Percentiles rank a stretch among this genome's conserved stretches.
phyloP scores from a whole-genome alignment of 2,329 filamentous ascomycete species.

The Cladorrhinum sp. region DNA sequence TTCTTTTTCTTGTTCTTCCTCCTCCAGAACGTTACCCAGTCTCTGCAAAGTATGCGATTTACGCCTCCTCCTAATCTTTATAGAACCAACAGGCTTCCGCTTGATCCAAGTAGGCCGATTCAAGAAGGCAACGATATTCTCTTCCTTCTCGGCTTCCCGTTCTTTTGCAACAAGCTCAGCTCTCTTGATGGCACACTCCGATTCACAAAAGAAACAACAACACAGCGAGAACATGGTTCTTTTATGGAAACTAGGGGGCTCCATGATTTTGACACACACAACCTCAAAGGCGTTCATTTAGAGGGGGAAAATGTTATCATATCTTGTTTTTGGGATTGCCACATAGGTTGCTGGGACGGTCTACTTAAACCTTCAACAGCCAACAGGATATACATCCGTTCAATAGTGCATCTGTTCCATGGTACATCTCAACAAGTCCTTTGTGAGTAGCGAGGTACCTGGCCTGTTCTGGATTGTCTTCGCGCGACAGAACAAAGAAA shows the following conservation, averaged over 20 bases:
- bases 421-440: constrained; percentile 2
- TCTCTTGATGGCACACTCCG: neutral
- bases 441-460: neutral
- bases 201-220: neutral
- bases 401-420: neutral
- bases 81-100: neutral
- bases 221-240: neutral
- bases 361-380: neutral
- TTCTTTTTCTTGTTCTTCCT: too few relatives aligned
- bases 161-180: neutral
- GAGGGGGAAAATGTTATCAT: too few relatives aligned
- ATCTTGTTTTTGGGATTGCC: neutral
- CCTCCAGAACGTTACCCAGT: too few relatives aligned
- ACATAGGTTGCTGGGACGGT: neutral
- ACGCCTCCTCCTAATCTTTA: neutral
- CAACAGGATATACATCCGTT: neutral
- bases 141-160: neutral
- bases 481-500: neutral
- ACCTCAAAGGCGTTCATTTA: too few relatives aligned
- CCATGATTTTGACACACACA: neutral
- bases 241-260: neutral
- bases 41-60: too few relatives aligned
- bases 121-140: neutral
- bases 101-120: neutral
- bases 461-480: neutral